Evolutionary conservation across 352 stramenopile genomes (phyloP).

Genomic region (Phytophthora cryptogea): DNA sequence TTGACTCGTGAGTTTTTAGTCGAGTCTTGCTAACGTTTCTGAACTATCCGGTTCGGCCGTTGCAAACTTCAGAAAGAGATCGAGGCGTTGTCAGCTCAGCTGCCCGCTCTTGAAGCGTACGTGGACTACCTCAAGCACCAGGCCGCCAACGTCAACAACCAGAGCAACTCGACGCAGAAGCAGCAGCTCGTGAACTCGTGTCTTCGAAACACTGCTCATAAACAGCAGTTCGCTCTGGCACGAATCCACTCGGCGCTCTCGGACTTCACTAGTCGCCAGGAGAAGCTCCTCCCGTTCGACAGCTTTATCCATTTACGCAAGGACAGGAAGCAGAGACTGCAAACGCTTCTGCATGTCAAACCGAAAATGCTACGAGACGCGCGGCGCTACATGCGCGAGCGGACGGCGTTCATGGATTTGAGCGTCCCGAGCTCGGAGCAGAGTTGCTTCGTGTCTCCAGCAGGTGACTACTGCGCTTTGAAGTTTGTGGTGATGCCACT

Average conservation of each 20-base stretch:
- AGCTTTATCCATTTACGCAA: slow-evolving; percentile 27
- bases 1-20: too few relatives aligned
- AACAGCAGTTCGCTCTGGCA: slow-evolving; percentile 25
- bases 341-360: slow-evolving; percentile 20
- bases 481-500: slow-evolving; percentile 38
- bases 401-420: slow-evolving; percentile 26
- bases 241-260: slow-evolving; percentile 31
- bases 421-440: slow-evolving; percentile 25
- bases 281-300: slow-evolving; percentile 38
- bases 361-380: slow-evolving; percentile 28
- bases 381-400: slow-evolving; percentile 33
- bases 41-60: slow-evolving; percentile 4
- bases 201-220: slow-evolving; percentile 23
- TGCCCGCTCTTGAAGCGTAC: slow-evolving; percentile 35
- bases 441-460: slow-evolving; percentile 30
- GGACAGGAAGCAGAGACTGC: slow-evolving; percentile 16
- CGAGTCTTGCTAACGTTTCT: background rate
- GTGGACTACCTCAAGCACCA: slow-evolving; percentile 44
- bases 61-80: slow-evolving; percentile 38
- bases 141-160: slow-evolving; percentile 29
- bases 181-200: slow-evolving; percentile 39
- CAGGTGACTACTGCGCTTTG: slow-evolving; percentile 28
- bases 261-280: slow-evolving; percentile 31
- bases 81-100: slow-evolving; percentile 24
- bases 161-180: slow-evolving; percentile 36